Base-by-base conservation (phyloP, 768 basidiomycete species). In the Lanmaoa pseudosensibilis region DNA sequence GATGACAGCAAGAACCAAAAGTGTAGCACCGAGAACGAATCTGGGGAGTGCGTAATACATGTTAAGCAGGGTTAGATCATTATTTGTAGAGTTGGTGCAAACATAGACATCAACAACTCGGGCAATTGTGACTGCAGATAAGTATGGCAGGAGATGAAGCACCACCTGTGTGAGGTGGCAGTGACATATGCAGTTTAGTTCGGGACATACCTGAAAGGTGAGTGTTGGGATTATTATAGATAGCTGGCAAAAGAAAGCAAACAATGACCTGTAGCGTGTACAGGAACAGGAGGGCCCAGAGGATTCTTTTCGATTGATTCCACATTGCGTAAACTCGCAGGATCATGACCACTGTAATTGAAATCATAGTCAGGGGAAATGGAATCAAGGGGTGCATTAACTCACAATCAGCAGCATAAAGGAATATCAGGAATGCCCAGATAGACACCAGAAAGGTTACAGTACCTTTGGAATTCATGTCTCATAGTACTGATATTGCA, bases 401-500 rank as follows among this genome's bases (percentile, higher is more conserved):
- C 55, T 37, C 9, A 48, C 46, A 5, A 23, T 64, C 55, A 19
- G 52, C 38, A 21, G 16, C 46, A 34, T 36, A 18, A 15, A 52
- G 6, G 8, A 64, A 60, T 6, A 60, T 19, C 4, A 25, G 25
- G 15, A 34, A 62, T 3, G 0, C 11, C 52, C 52, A 62, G 0
- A 0, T 1, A 1, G 13, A 1, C 7, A 34, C 1, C 6, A 50
- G 1, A 21, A 12, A 1, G 1, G 50, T 12, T 4, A 12, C 18
- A 6, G 25, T 51, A 23, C 48, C 49, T 60, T 53, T 5, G 3
- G 4, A 13, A 52, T 21, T 19, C 27, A 43, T 15, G 12, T 12
- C 3, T 46, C 13, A 16, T 41, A 43, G n/a, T n/a, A n/a, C 6
- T 5, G 11, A 15, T 10, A 5, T 3, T 13, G 2, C 19, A 9